Base-by-base conservation (phyloP, 2,329 filamentous ascomycete genomes). In the Pleoardoris graminearum region DNA sequence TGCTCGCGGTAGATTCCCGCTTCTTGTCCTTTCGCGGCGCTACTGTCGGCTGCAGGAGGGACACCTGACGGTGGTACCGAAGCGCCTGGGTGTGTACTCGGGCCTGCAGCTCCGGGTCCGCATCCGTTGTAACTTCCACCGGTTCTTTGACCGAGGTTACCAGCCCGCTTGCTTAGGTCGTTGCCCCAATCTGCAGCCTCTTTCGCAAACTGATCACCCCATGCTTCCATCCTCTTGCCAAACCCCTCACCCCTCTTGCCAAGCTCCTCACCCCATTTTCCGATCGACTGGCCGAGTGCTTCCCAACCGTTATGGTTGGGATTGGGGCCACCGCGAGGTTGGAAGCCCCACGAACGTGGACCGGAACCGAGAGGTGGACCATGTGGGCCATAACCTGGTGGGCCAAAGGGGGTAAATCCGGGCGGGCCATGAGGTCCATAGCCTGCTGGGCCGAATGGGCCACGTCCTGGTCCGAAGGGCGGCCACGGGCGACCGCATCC, bases 201-300 rank as follows among this genome's bases (percentile, higher is more conserved):
- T 33, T 61, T 59, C 0, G 66, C 70, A 45, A 71, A 60, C 22
- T 69, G 57, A 37, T 68, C 50, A 17, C 70, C 70, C 65, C 61
- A 66, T 12, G 56, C 54, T 3, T 60, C 68, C 61, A 65, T 63
- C 14, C 52, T 59, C 46, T 60, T 67, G 1, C 71, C 70, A 22
- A 72, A 67, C 8, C 70, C 62, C 48, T 72, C 67, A 2, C 71
- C 70, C 63, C 61, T 64, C 22, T 58, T 58, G 0, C 63, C 65
- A 32, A 62, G n/a, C 8, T 71, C 62, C 48, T 72, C 67, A 2
- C 71, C 70, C 63, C 61, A 65, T 23, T 58, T 58, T 1, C 63
- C 65, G 29, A 62, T 36, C n/a, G 58, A 62, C 33, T 62, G 52
- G 0, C 60, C 63, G 14, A 55, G 48, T 3, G 54, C 50, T 27